These are phyloP conservation scores for Oryza glumipatula DNA, from an alignment of 176 grass and related monocot genomes.

Conservation along the genomic window DNA sequence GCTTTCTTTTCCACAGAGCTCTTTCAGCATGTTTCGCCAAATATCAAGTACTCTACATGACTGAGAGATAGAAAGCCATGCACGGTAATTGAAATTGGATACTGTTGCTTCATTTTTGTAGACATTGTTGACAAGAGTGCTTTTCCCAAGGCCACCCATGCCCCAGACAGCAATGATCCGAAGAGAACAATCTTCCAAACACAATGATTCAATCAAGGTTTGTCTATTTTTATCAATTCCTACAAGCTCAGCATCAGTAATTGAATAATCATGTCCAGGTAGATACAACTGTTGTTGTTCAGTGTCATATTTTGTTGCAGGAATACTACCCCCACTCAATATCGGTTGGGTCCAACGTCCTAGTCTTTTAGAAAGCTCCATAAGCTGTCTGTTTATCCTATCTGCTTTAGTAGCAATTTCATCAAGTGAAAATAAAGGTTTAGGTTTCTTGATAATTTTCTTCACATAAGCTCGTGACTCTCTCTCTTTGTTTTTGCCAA, in stretches of 20 bases:
- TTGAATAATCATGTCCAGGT: slow-evolving; percentile 1
- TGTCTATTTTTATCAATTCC: slow-evolving; percentile 43
- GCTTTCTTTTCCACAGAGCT: slow-evolving; percentile 1
- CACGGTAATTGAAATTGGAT: background rate
- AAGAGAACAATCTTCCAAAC: background rate
- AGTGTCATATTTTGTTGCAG: background rate
- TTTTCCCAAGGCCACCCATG: slow-evolving; percentile 64
- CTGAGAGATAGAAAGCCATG: slow-evolving; percentile 47
- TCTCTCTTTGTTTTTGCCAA: background rate
- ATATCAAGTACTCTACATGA: slow-evolving; percentile 19
- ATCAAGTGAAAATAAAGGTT: slow-evolving; percentile 5
- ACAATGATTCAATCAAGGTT: slow-evolving; percentile 30
- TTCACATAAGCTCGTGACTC: slow-evolving; percentile 5
- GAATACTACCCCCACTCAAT: background rate
- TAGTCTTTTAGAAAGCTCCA: slow-evolving; percentile 11
- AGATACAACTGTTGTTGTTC: slow-evolving; percentile 17
- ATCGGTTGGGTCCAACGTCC: slow-evolving; percentile 20
- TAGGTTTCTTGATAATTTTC: slow-evolving; percentile 25
- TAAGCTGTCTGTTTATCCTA: slow-evolving; percentile 12
- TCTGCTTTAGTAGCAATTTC: slow-evolving; percentile 7
- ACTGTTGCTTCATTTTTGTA: slow-evolving; percentile 11
- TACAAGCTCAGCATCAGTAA: slow-evolving; percentile 44
- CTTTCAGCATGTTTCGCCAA: slow-evolving; percentile 30
- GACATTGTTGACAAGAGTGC: slow-evolving; percentile 48
- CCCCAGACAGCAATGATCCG: slow-evolving; percentile 52